phyloP scores from a whole-genome alignment of 208 protist species.

The Acanthamoeba lenticulata region DNA sequence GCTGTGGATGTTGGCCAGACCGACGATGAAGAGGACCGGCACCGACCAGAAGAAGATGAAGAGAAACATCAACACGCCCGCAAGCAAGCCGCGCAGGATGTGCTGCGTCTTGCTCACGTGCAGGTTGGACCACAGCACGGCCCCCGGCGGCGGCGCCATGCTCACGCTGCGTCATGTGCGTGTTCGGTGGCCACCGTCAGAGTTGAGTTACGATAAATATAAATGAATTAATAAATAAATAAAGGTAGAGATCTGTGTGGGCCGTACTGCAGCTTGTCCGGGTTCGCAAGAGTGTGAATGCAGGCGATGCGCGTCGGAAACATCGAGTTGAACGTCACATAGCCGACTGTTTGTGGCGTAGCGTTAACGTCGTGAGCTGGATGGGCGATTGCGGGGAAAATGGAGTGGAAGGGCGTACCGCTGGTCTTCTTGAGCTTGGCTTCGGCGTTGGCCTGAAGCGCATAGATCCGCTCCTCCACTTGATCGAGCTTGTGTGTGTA shows the following conservation, averaged over 20 bases:
- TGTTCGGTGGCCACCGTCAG: too few species aligned
- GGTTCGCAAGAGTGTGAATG: conserved; percentile 21
- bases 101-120: not conserved
- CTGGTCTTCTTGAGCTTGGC: not conserved
- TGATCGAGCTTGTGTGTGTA: not conserved
- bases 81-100: not conserved
- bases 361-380: not conserved
- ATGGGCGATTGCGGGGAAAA: not conserved
- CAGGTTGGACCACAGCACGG: not conserved
- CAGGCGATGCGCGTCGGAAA: not conserved
- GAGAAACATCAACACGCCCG: not conserved
- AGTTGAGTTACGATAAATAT: too few species aligned
- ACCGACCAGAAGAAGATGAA: conserved; percentile 65
- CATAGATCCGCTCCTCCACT: not conserved
- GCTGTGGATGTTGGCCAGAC: conserved; percentile 37
- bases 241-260: not conserved
- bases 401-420: not conserved
- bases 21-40: conserved; percentile 38
- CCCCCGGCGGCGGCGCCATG: not conserved
- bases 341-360: conserved; percentile 10
- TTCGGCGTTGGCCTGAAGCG: not conserved
- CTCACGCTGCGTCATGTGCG: not conserved
- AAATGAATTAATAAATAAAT: too few species aligned
- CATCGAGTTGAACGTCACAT: conserved; percentile 13
- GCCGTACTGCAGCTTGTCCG: not conserved